Evolutionary conservation across 2,329 filamentous ascomycete species (phyloP), one percentile per base, ranked within the genome.

Genomic region (Sphaerostilbella broomeana): DNA sequence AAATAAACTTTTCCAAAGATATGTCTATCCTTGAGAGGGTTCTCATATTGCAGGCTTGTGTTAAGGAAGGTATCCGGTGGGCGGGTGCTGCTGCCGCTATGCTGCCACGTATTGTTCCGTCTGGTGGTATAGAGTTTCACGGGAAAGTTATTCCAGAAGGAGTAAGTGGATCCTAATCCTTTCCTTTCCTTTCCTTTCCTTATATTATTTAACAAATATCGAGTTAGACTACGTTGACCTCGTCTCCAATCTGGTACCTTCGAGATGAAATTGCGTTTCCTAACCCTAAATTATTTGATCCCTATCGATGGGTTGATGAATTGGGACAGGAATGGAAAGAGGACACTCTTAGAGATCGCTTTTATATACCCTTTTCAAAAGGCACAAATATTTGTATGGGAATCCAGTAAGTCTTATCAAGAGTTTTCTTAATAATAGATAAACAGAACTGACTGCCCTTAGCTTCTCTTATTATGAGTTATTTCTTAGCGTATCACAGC

Each of bases 221-320:
- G n/a, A n/a, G n/a, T n/a, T n/a, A 55, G 50, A 56, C 51, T 11
- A 41, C 54, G 2, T 38, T 58, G 9, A 55, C 49, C 4, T 56
- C 52, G 2, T 57, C 52, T 0, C 55, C 53, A 6, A 53, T 55
- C 12, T 58, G 53, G 54, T 58, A 57, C 17, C 43, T 56, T 2
- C 48, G 49, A 13, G 52, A 58, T 20, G 47, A 54, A 29, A 41
- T 30, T 16, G 54, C 51, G 1, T 58, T 52, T 17, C 56, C 52
- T 2, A 38, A 29, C 2, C 52, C 55, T 4, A 30, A 51, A 7
- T 12, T 49, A 1, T 58, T 49, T 17, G 39, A 56, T 22, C 55
- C 54, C 4, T 51, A 50, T 20, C 44, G 55, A 19, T 57, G 53
- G 54, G 28, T 56, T 5, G 35, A 43, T 4, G 22, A 41, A 13